Evolutionary conservation across 2,329 filamentous ascomycete genomes (phyloP).

Genomic region (Diaporthe australafricana): DNA sequence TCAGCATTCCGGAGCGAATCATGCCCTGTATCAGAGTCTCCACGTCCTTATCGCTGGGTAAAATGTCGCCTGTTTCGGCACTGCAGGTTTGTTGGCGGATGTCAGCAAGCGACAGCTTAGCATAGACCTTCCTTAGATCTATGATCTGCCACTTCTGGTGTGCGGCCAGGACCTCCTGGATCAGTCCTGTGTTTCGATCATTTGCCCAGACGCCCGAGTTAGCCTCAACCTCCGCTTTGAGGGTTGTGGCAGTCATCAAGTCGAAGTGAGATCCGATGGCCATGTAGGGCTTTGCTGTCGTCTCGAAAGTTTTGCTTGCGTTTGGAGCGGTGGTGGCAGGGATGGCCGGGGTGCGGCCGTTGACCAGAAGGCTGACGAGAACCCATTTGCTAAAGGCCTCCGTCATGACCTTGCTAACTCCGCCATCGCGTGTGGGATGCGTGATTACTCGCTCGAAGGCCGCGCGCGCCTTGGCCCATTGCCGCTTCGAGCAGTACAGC

Average conservation of each 20-base stretch:
- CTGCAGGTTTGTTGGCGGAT: constrained; percentile 63
- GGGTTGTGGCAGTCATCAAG: constrained; percentile 60
- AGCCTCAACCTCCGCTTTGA: constrained; percentile 71
- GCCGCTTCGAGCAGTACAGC: constrained; percentile 69
- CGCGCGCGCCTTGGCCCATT: constrained; percentile 72
- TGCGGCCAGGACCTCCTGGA: constrained; percentile 75
- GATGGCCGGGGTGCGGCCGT: constrained; percentile 68
- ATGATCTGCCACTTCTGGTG: constrained; percentile 83
- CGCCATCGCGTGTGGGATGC: constrained; percentile 71
- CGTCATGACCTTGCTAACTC: constrained; percentile 81
- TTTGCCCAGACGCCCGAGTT: constrained; percentile 68
- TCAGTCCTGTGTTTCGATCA: constrained; percentile 80
- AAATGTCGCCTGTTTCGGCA: constrained; percentile 61
- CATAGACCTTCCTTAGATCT: constrained; percentile 78
- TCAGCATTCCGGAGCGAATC: constrained; percentile 65
- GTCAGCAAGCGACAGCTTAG: constrained; percentile 66
- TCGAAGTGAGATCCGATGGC: constrained; percentile 77
- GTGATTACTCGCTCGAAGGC: constrained; percentile 75
- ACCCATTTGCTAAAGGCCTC: constrained; percentile 95
- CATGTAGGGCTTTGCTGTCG: constrained; percentile 76
- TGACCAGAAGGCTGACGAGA: constrained; percentile 77
- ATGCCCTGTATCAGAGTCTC: constrained; percentile 63
- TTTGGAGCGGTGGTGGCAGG: constrained; percentile 67
- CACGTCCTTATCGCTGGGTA: constrained; percentile 57
- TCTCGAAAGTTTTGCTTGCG: constrained; percentile 67